Evolutionary conservation across 805 yeast species (phyloP).

Genomic region (Suhomyces faveliae): DNA sequence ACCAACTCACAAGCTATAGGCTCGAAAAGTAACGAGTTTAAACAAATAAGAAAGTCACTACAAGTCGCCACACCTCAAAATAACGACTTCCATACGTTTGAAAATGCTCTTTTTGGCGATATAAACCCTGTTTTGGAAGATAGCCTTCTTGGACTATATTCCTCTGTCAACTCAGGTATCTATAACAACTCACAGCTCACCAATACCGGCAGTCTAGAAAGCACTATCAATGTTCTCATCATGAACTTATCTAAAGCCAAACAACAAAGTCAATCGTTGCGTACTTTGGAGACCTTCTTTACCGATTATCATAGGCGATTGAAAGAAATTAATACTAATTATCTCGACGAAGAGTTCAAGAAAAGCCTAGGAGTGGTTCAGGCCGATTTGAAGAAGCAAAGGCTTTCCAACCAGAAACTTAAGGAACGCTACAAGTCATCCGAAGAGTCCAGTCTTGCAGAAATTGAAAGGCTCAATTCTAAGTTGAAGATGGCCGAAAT

Average conservation of each 20-base stretch:
- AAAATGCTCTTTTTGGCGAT: slow-evolving; percentile 63
- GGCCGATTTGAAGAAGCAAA: slow-evolving; percentile 17
- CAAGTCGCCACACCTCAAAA: not conserved
- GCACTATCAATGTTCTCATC: slow-evolving; percentile 53
- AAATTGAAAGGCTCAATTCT: slow-evolving; percentile 3
- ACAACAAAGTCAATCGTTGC: slow-evolving; percentile 55
- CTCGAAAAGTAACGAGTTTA: not conserved
- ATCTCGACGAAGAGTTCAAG: slow-evolving; percentile 21
- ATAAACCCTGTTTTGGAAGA: slow-evolving; percentile 51
- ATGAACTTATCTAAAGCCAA: slow-evolving; percentile 57
- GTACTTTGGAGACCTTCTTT: slow-evolving; percentile 55
- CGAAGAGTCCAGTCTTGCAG: slow-evolving; percentile 8
- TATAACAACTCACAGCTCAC: slow-evolving; percentile 60
- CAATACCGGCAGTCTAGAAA: slow-evolving; percentile 53
- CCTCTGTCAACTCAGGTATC: slow-evolving; percentile 52
- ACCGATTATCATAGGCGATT: slow-evolving; percentile 42
- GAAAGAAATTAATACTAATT: slow-evolving; percentile 24
- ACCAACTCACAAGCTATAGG: not conserved
- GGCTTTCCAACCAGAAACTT: slow-evolving; percentile 12
- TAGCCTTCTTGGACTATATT: slow-evolving; percentile 46
- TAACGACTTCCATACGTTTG: slow-evolving; percentile 35
- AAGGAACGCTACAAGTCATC: slow-evolving; percentile 14
- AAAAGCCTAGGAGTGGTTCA: slow-evolving; percentile 12
- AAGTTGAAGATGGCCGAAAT: slow-evolving; percentile 8
- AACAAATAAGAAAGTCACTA: not conserved